Percentiles rank a stretch among this genome's conserved stretches.
Conservation (phyloP, 768 basidiomycete species). For the Suillus hirtellus region DNA sequence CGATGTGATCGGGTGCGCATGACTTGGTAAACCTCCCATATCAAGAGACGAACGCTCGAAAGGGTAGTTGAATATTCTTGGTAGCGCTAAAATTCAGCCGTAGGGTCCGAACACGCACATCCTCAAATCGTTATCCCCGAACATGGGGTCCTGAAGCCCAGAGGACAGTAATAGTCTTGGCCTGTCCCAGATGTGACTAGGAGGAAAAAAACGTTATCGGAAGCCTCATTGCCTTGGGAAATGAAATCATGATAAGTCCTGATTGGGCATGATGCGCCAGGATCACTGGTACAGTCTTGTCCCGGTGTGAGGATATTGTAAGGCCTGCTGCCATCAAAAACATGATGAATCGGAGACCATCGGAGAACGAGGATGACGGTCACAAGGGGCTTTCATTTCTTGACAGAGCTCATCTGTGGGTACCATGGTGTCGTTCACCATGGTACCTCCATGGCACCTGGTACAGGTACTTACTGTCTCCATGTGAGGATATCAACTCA, state of each 20-base stretch:
- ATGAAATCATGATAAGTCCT: background rate
- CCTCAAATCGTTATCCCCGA: background rate
- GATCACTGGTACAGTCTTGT: background rate
- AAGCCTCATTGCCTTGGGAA: background rate
- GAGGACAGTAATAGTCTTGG: background rate
- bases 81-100: background rate
- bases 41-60: background rate
- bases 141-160: background rate
- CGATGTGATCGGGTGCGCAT: background rate
- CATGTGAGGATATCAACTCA: too few relatives aligned
- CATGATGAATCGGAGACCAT: background rate
- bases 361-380: background rate
- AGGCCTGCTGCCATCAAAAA: background rate
- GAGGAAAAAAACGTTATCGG: slow-evolving; percentile 1
- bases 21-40: background rate
- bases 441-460: background rate
- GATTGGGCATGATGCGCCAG: background rate
- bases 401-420: background rate
- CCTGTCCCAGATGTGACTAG: background rate
- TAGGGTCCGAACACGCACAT: background rate
- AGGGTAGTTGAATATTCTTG: too few relatives aligned
- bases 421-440: slow-evolving; percentile 1
- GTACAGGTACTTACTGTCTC: slow-evolving; percentile 1
- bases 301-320: background rate
- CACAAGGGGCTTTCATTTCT: background rate